A percentile compares a stretch with the other conserved stretches of the same genome.
Conservation (phyloP, 2,329 filamentous ascomycete species). For the Ceratocystis cubensis region DNA sequence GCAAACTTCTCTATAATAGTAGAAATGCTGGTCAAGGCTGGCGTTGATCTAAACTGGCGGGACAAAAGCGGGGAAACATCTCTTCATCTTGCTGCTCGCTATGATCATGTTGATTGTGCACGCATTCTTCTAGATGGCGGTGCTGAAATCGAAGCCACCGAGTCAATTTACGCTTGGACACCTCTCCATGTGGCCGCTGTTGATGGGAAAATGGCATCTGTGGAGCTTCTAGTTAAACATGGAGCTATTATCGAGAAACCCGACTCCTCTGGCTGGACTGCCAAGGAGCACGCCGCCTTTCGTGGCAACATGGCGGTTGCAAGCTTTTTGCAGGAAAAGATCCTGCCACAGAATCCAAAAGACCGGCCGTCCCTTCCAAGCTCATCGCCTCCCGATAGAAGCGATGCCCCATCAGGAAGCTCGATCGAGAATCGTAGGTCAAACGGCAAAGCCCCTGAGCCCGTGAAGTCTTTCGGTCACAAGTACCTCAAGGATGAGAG, state of each 20-base stretch:
- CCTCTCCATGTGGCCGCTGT: conserved; percentile 88
- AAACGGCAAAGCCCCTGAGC: conserved; percentile 50
- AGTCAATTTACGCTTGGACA: conserved; percentile 85
- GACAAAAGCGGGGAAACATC: conserved; percentile 85
- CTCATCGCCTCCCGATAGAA: conserved; percentile 15
- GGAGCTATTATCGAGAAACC: conserved; percentile 61
- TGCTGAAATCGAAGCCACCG: conserved; percentile 61
- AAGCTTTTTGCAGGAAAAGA: conserved; percentile 40
- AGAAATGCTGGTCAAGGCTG: conserved; percentile 73
- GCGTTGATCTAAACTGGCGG: conserved; percentile 86
- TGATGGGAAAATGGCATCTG: conserved; percentile 66
- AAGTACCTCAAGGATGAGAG: conserved; percentile 82
- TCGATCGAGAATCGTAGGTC: conserved; percentile 52
- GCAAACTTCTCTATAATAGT: conserved; percentile 78
- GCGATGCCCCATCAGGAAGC: conserved; percentile 34
- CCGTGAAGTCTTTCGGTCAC: conserved; percentile 91
- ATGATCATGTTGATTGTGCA: conserved; percentile 72
- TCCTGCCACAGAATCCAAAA: conserved; percentile 22
- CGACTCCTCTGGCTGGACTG: conserved; percentile 88
- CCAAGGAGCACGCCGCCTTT: conserved; percentile 82
- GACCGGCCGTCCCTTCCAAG: conserved; percentile 5
- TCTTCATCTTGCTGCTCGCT: conserved; percentile 79
- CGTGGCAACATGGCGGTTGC: conserved; percentile 80
- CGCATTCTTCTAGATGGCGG: conserved; percentile 62
- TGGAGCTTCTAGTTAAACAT: conserved; percentile 62